phyloP scores from a whole-genome alignment of 306 rosid species.

The Coriaria nepalensis region DNA sequence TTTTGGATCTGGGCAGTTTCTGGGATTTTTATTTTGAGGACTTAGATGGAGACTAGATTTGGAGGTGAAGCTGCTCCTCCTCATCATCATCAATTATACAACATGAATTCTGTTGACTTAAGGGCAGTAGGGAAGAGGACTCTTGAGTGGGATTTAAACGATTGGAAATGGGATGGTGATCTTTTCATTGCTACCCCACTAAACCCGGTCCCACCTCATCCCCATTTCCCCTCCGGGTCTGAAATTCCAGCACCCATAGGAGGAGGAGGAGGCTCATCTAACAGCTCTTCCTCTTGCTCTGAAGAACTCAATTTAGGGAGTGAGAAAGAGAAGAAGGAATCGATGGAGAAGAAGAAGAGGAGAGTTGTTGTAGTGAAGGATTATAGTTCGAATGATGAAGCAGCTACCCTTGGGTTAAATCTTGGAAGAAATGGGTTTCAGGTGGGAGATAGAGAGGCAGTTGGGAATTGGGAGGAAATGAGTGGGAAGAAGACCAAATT shows the following conservation, averaged over 20 bases:
- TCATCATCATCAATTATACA: constrained; percentile 20
- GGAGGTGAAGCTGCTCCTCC: constrained; percentile 24
- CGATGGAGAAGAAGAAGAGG: constrained; percentile 44
- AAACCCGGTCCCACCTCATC: constrained; percentile 33
- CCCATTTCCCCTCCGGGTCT: constrained; percentile 39
- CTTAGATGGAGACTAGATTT: constrained; percentile 55
- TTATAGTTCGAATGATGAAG: constrained; percentile 39
- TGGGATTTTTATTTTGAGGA: too few relatives aligned
- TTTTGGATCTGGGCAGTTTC: constrained; percentile 1
- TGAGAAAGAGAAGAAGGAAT: constrained; percentile 43
- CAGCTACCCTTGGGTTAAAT: constrained; percentile 41
- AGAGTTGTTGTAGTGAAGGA: constrained; percentile 47
- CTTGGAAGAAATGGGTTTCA: constrained; percentile 47
- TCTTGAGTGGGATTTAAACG: constrained; percentile 69
- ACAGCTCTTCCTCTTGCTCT: constrained; percentile 66
- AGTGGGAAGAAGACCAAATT: constrained; percentile 62
- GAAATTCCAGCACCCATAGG: constrained; percentile 21
- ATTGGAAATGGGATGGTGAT: constrained; percentile 83
- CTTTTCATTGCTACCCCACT: constrained; percentile 52
- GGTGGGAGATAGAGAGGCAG: constrained; percentile 36
- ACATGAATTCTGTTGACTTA: constrained; percentile 35
- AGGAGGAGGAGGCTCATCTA: constrained; percentile 28
- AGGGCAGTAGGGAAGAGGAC: constrained; percentile 41
- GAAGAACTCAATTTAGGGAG: constrained; percentile 43
- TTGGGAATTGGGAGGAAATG: constrained; percentile 31